Conservation (phyloP, 305 asterid species). For the Plantago lanceolata region DNA sequence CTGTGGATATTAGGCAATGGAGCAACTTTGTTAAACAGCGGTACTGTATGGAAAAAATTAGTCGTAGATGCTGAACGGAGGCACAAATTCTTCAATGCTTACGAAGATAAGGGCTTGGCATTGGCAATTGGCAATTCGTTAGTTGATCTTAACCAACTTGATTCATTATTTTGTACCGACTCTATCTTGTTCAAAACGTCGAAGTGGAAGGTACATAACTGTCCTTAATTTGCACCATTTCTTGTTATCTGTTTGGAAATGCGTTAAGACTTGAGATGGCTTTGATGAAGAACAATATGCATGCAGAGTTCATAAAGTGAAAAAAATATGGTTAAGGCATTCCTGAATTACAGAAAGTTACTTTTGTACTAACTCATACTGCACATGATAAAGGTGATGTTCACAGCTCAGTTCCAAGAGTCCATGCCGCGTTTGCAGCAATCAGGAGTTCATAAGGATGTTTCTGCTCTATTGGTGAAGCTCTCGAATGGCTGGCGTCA, state of each 20-base stretch:
- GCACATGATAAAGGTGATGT: constrained; percentile 1
- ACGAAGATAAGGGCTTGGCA: constrained; percentile 29
- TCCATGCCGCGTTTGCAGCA: constrained; percentile 28
- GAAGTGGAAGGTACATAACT: constrained; percentile 42
- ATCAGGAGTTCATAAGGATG: constrained; percentile 25
- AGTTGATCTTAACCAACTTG: constrained; percentile 18
- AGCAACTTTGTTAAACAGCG: constrained; percentile 46
- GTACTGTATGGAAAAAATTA: constrained; percentile 50
- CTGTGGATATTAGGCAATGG: constrained; percentile 64
- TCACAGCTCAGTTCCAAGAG: constrained; percentile 33
- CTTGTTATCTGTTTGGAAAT: not conserved
- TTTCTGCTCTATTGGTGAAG: constrained; percentile 33
- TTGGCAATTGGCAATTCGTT: constrained; percentile 28
- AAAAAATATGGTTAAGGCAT: not conserved
- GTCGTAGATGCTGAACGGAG: constrained; percentile 40
- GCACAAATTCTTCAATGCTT: constrained; percentile 43
- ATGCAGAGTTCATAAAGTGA: too few relatives aligned
- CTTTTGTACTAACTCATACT: not conserved
- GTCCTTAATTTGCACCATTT: not conserved
- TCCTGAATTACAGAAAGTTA: too few relatives aligned
- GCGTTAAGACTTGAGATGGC: not conserved
- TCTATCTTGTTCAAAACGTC: constrained; percentile 25
- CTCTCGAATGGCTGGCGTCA: constrained; percentile 50
- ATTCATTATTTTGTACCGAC: constrained; percentile 20
- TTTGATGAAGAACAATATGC: too few relatives aligned